A percentile compares a stretch with the other conserved stretches of the same genome.
phyloP scores from a whole-genome alignment of 768 basidiomycete genomes.

The Suillus decipiens region DNA sequence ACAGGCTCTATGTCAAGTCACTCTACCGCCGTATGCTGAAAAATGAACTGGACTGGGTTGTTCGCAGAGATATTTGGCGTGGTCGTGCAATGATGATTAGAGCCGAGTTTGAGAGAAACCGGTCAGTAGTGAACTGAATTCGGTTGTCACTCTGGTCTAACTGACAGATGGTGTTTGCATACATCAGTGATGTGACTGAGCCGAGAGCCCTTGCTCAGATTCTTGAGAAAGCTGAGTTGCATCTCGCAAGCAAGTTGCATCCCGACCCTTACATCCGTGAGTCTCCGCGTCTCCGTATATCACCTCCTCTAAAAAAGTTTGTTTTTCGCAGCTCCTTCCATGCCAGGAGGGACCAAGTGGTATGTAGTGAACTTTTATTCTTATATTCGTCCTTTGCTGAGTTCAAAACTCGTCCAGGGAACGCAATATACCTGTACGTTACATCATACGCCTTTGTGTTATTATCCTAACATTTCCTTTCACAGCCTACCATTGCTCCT shows the following conservation, averaged over 20 bases:
- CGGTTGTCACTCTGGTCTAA: neutral
- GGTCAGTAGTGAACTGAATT: conserved; percentile 46
- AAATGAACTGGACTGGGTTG: conserved; percentile 89
- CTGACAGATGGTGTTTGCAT: neutral
- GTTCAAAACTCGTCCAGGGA: conserved; percentile 51
- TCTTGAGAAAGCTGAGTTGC: conserved; percentile 77
- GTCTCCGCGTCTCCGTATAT: conserved; percentile 35
- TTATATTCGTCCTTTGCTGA: conserved; percentile 3
- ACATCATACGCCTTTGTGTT: conserved; percentile 10
- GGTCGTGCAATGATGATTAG: conserved; percentile 81
- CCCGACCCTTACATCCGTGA: conserved; percentile 93
- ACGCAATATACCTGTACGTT: conserved; percentile 75
- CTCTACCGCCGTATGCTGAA: conserved; percentile 86
- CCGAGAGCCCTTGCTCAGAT: conserved; percentile 80
- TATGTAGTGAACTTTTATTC: conserved; percentile 39
- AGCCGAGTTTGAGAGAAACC: conserved; percentile 91
- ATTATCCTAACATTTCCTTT: conserved; percentile 10
- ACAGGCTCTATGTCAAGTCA: conserved; percentile 86
- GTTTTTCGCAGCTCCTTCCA: conserved; percentile 59
- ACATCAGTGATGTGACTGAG: conserved; percentile 73
- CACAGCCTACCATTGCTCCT: conserved; percentile 61
- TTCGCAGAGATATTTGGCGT: conserved; percentile 86
- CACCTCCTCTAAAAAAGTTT: conserved; percentile 8
- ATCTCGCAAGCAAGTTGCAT: conserved; percentile 66
- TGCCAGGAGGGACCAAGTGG: conserved; percentile 97